Conservation (phyloP, 768 basidiomycete species). For the Candolleomyces eurysporus region DNA sequence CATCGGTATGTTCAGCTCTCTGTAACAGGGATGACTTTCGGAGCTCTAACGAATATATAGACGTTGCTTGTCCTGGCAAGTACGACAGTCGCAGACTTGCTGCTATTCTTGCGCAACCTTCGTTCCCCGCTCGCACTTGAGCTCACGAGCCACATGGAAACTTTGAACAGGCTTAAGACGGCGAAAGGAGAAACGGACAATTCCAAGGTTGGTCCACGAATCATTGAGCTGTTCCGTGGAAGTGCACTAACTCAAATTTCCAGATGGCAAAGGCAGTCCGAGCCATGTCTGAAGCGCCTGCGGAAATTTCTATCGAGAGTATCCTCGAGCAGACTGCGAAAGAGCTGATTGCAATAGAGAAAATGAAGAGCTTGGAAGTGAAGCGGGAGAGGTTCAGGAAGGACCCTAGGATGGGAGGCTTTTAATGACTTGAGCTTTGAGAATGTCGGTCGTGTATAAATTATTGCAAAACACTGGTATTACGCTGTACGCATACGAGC, state of each 20-base stretch:
- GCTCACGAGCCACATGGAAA: constrained; percentile 45
- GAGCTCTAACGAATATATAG: constrained; percentile 28
- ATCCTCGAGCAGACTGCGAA: constrained; percentile 58
- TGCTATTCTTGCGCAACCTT: constrained; percentile 58
- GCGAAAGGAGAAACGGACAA: constrained; percentile 46
- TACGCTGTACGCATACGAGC: constrained; percentile 61
- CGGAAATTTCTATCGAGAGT: constrained; percentile 41
- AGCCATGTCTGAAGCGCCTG: constrained; percentile 48
- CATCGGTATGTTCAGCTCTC: constrained; percentile 30
- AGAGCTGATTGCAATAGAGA: constrained; percentile 69
- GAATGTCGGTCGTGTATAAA: constrained; percentile 1
- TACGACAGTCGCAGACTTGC: constrained; percentile 63
- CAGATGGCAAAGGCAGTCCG: constrained; percentile 58
- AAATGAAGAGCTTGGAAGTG: constrained; percentile 52
- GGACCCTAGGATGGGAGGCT: constrained; percentile 8
- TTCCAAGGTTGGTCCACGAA: constrained; percentile 43
- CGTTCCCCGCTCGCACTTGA: constrained; percentile 55
- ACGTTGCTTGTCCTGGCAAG: constrained; percentile 52
- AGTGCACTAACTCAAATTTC: not conserved
- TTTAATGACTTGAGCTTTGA: constrained; percentile 3
- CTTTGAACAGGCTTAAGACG: constrained; percentile 49
- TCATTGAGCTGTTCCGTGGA: not conserved
- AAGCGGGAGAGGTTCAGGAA: constrained; percentile 20
- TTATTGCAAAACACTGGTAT: constrained; percentile 13
- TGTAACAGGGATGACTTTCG: not conserved